These are phyloP conservation scores for Cutaneotrichosporon arboriforme DNA, from an alignment of 1,284 basidiomycete genomes.

Conservation along the genomic window DNA sequence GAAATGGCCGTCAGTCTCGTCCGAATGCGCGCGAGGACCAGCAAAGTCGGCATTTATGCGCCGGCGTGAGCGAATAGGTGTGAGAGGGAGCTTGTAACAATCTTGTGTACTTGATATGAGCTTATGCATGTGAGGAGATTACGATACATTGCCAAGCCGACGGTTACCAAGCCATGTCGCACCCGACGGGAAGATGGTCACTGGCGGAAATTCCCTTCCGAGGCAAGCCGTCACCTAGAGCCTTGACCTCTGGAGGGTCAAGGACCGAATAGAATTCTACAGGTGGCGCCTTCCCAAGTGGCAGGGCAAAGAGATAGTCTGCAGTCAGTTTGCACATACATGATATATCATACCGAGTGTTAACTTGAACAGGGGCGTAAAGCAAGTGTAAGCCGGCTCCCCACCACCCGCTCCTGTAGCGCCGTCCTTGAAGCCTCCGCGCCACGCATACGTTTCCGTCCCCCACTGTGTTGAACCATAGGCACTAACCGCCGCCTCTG, in stretches of 20 bases:
- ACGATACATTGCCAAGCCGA: background rate
- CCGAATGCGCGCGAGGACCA: slow-evolving; percentile 25
- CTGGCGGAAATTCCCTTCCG: slow-evolving; percentile 71
- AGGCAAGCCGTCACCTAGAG: slow-evolving; percentile 72
- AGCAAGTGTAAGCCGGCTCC: slow-evolving; percentile 58
- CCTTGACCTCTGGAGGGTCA: slow-evolving; percentile 58
- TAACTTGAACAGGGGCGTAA: slow-evolving; percentile 60
- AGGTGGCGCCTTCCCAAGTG: slow-evolving; percentile 27
- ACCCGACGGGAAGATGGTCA: slow-evolving; percentile 75
- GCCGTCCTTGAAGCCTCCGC: slow-evolving; percentile 47
- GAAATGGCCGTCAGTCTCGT: slow-evolving; percentile 29
- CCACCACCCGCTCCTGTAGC: slow-evolving; percentile 51
- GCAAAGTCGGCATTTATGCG: slow-evolving; percentile 29
- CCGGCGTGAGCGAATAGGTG: background rate
- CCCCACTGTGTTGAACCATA: slow-evolving; percentile 54
- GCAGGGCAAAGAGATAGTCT: slow-evolving; percentile 77
- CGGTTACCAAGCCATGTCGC: slow-evolving; percentile 23
- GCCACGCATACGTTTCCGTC: slow-evolving; percentile 51
- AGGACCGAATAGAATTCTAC: slow-evolving; percentile 60
- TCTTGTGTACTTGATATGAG: background rate
- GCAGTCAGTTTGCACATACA: slow-evolving; percentile 13
- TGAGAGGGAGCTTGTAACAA: background rate
- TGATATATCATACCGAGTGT: slow-evolving; percentile 58
- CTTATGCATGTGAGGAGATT: background rate
- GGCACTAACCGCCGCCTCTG: slow-evolving; percentile 26